Evolutionary conservation across 805 yeast species (phyloP), one percentile per base, ranked within the genome.

Genomic region (Candida sphagnicola): DNA sequence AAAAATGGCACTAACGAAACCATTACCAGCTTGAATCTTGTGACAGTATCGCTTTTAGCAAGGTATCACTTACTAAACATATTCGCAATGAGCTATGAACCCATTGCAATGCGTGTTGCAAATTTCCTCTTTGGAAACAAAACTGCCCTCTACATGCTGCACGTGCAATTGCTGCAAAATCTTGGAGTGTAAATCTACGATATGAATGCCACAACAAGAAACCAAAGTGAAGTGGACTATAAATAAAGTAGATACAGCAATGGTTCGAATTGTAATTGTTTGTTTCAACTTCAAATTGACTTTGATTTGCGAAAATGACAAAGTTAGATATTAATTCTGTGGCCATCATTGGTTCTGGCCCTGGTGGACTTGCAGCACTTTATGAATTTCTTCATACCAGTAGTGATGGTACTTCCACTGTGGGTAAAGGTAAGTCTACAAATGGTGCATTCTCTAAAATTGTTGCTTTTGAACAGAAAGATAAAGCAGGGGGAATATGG

Each of bases 401-500:
- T 33, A 42, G 40, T 31, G 57, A 60, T 31, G 67, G 67, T 2
- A 39, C 40, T 5, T 49, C 57, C 3, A 49, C 57, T 1, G 56
- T 54, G 18, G 54, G 52, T 15, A 34, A 42, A 1, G 28, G 40
- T 6, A 39, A 28, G 17, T 39, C 64, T 1, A 28, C 31, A 13
- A 41, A 50, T 30, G 54, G 54, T 1, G 52, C 50, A 16, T 65
- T 65, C 39, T 49, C 55, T 6, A 52, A 57, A 33, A 45, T 71
- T 15, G 68, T 67, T 11, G 75, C 66, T 1, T 72, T 71, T 49
- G 78, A 72, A 45, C 73, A 67, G 40, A 67, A 66, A 23, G 45
- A 43, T 10, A 43, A 50, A 11, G 53, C 71, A 19, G 78, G 77
- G n/a, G 78, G 77, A 1, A 62, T 69, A 5, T 72, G 77, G 77